Conservation (phyloP, 768 basidiomycete species). For the Favolaschia claudopus region DNA sequence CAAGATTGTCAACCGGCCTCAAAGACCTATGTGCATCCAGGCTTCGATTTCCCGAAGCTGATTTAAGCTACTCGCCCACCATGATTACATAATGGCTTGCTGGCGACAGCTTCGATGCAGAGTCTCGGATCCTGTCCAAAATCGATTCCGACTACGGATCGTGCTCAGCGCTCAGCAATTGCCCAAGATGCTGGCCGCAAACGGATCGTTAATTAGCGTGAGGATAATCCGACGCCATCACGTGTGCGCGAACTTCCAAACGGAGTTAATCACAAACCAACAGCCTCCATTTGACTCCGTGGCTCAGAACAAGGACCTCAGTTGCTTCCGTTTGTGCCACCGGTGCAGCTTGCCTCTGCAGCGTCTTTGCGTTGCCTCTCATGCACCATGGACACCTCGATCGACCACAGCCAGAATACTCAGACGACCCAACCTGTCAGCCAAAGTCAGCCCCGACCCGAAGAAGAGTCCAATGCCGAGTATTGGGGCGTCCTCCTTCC, state of each 20-base stretch:
- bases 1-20: too few species aligned
- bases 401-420: not conserved
- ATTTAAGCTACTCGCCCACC: too few species aligned
- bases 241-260: constrained; percentile 18
- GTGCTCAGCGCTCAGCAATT: too few species aligned
- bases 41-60: too few species aligned
- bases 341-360: not conserved
- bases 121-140: too few species aligned
- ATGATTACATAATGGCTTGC: too few species aligned
- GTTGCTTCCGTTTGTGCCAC: too few species aligned
- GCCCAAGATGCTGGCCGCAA: too few species aligned
- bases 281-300: not conserved
- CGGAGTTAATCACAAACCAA: constrained; percentile 14
- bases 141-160: too few species aligned
- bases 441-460: not conserved
- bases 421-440: constrained; percentile 5
- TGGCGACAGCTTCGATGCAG: too few species aligned
- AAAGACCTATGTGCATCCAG: too few species aligned
- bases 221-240: not conserved
- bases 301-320: too few species aligned
- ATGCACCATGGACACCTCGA: constrained; percentile 14
- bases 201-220: not conserved
- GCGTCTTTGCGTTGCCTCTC: not conserved
- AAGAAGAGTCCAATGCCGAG: not conserved
- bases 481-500: constrained; percentile 25